phyloP scores from a whole-genome alignment of 2,329 filamentous ascomycete genomes.

The Alternaria panax region DNA sequence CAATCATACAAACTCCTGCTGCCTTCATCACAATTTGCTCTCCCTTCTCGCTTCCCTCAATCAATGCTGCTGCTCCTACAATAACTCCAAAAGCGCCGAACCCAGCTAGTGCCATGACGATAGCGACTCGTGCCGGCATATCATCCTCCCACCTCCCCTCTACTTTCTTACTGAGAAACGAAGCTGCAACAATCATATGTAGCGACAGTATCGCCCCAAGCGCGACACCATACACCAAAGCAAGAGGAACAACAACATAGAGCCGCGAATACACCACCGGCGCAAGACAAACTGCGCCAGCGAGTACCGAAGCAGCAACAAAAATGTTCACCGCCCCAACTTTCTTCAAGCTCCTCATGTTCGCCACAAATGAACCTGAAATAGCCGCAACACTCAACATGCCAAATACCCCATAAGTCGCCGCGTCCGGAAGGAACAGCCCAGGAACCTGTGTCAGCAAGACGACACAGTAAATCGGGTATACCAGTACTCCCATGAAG shows the following conservation, averaged over 20 bases:
- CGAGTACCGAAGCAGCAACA: background rate
- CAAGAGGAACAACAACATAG: background rate
- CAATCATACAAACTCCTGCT: conserved; percentile 5
- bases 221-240: conserved; percentile 10
- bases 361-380: background rate
- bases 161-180: background rate
- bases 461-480: background rate
- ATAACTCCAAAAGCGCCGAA: conserved; percentile 15
- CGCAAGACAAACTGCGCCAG: background rate
- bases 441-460: background rate
- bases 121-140: conserved; percentile 7
- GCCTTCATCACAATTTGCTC: conserved; percentile 4
- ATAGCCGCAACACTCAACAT: conserved; percentile 12
- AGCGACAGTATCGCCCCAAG: conserved; percentile 11
- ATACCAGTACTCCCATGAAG: background rate
- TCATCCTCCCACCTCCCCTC: conserved; percentile 1
- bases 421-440: background rate
- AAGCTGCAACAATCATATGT: background rate
- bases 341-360: background rate
- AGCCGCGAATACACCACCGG: background rate
- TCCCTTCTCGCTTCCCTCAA: conserved; percentile 12
- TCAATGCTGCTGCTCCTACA: conserved; percentile 10
- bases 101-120: conserved; percentile 10
- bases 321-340: conserved; percentile 14
- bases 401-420: conserved; percentile 4